phyloP scores from a whole-genome alignment of 2,329 filamentous ascomycete species.

The Drechslerella coelobrocha region DNA sequence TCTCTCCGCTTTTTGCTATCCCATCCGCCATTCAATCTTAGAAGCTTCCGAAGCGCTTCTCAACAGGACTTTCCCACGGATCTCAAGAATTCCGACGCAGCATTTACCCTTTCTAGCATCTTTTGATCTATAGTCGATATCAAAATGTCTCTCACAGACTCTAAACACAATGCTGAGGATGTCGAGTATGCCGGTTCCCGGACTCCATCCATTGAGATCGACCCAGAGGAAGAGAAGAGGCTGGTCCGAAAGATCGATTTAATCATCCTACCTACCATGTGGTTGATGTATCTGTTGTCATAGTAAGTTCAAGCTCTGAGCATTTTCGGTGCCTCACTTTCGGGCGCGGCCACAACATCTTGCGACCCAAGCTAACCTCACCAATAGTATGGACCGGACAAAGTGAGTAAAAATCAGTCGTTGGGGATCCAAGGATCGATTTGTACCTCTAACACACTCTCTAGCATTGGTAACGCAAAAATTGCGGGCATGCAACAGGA shows the following conservation, averaged over 20 bases:
- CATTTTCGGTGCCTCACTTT: conserved; percentile 51
- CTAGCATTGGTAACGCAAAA: conserved; percentile 62
- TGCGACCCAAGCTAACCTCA: not conserved
- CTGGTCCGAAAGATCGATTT: conserved; percentile 56
- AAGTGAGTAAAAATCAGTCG: conserved; percentile 30
- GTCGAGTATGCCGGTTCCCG: conserved; percentile 45
- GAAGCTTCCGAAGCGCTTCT: conserved; percentile 9
- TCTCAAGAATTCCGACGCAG: not conserved
- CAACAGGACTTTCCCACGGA: not conserved
- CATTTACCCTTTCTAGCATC: no score
- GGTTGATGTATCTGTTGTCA: conserved; percentile 56
- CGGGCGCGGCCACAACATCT: not conserved
- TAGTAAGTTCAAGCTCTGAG: conserved; percentile 51
- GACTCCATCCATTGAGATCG: conserved; percentile 38
- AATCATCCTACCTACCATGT: conserved; percentile 56
- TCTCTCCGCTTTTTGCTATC: conserved; percentile 13
- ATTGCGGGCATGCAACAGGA: conserved; percentile 63
- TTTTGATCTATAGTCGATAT: not conserved
- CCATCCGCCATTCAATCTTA: conserved; percentile 13
- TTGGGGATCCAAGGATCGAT: not conserved
- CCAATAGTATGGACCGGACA: conserved; percentile 47
- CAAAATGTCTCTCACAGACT: conserved; percentile 41
- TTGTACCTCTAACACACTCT: conserved; percentile 48
- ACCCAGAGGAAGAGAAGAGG: conserved; percentile 52
- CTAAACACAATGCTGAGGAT: conserved; percentile 34